Percentiles rank a stretch among this genome's conserved stretches.
Conservation (phyloP, 768 basidiomycete genomes). For the Dendrothele bispora region DNA sequence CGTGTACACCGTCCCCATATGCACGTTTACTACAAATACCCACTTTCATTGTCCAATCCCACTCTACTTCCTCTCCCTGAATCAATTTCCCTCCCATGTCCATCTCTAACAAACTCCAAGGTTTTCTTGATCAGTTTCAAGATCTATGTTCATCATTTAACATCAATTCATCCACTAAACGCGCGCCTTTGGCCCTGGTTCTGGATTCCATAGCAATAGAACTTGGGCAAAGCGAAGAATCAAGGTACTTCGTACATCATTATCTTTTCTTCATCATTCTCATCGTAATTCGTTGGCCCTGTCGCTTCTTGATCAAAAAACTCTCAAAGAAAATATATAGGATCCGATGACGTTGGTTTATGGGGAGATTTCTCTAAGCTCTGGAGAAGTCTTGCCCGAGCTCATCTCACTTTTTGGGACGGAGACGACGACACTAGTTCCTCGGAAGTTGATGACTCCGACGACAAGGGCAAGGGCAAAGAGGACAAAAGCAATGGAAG, state of each 20-base stretch:
- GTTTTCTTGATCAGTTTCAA: neutral
- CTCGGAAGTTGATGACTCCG: no score
- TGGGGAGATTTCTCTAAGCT: constrained; percentile 56
- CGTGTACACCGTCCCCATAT: neutral
- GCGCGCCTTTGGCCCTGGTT: constrained; percentile 17
- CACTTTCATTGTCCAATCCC: neutral
- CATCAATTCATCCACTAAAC: constrained; percentile 18
- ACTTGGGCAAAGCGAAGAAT: constrained; percentile 46
- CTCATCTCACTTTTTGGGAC: constrained; percentile 53
- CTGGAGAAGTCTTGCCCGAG: constrained; percentile 54
- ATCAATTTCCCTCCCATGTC: neutral
- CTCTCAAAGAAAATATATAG: neutral
- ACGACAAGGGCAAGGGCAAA: constrained; percentile 26
- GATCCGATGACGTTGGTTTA: constrained; percentile 26
- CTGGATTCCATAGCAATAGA: constrained; percentile 52
- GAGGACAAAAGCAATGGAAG: constrained; percentile 26
- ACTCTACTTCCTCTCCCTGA: constrained; percentile 1
- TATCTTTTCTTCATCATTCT: neutral
- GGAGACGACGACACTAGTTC: no score
- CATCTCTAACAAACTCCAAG: neutral
- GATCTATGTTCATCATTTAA: no score
- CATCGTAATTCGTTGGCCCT: neutral
- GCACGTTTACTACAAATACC: neutral
- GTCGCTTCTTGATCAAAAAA: neutral
- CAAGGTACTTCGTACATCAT: constrained; percentile 29